phyloP scores from a whole-genome alignment of 306 rosid genomes.

The Inga oerstediana region DNA sequence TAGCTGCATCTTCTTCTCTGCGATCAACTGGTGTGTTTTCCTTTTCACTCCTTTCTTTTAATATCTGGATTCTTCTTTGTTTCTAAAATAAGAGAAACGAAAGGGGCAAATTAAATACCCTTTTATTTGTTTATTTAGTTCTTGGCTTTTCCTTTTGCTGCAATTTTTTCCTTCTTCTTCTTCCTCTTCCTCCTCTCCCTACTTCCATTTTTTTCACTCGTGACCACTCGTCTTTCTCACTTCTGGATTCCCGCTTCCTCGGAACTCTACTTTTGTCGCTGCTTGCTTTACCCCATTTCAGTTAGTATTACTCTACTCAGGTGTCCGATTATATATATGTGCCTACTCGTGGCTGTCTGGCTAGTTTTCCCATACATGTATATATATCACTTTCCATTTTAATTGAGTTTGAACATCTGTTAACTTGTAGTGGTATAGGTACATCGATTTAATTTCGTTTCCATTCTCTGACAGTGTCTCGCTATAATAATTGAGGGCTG shows the following conservation, averaged over 20 bases:
- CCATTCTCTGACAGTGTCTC: neutral
- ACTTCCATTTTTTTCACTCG: neutral
- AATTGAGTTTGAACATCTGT: neutral
- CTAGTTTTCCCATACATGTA: neutral
- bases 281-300: neutral
- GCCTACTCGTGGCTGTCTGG: neutral
- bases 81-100: neutral
- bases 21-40: constrained; percentile 51
- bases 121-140: neutral
- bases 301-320: neutral
- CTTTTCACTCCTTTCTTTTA: neutral
- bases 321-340: neutral
- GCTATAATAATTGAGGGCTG: neutral
- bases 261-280: neutral
- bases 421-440: neutral
- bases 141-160: neutral
- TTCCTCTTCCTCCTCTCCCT: neutral
- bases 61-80: neutral
- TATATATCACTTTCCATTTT: neutral
- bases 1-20: constrained; percentile 32
- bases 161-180: neutral
- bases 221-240: neutral
- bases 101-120: no score
- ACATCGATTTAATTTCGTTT: neutral
- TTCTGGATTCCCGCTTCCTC: neutral